A percentile compares a stretch with the other conserved stretches of the same genome.
These are phyloP conservation scores for Metschnikowia corniflorae DNA, from an alignment of 805 yeast genomes.

Conservation along the genomic window DNA sequence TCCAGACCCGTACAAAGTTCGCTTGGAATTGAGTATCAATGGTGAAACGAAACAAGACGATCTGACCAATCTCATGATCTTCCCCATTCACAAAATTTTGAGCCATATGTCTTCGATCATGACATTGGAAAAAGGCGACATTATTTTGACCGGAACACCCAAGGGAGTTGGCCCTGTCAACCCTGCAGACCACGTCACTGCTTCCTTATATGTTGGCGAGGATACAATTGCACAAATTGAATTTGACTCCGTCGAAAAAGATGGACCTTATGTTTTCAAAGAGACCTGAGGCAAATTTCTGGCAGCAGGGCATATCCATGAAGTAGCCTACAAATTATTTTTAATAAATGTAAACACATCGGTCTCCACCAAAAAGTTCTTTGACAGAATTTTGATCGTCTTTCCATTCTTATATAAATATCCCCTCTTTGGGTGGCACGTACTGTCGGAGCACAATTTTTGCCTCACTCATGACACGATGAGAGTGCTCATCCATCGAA, in stretches of 20 bases:
- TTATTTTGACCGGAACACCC: conserved; percentile 94
- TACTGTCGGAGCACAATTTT: conserved; percentile 62
- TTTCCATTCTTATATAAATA: conserved; percentile 29
- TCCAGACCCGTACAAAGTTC: conserved; percentile 70
- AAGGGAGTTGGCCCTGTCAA: conserved; percentile 87
- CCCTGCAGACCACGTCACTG: conserved; percentile 77
- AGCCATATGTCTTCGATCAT: conserved; percentile 81
- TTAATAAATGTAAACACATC: background rate
- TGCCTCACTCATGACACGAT: conserved; percentile 67
- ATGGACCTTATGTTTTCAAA: conserved; percentile 41
- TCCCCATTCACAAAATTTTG: conserved; percentile 77
- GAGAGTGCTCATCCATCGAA: conserved; percentile 83
- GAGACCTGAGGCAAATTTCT: conserved; percentile 21
- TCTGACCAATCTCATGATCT: conserved; percentile 77
- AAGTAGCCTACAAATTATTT: no score
- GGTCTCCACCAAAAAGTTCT: background rate
- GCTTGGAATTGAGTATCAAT: conserved; percentile 63
- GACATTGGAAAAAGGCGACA: conserved; percentile 88
- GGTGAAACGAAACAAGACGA: conserved; percentile 71
- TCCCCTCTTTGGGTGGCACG: conserved; percentile 39
- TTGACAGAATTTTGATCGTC: no score
- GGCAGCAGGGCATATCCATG: no score
- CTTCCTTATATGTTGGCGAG: conserved; percentile 57
- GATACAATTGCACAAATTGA: conserved; percentile 48
- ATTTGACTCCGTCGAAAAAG: conserved; percentile 50